Evolutionary conservation across 805 yeast species (phyloP).

Genomic region (Debaryomyces maramus): DNA sequence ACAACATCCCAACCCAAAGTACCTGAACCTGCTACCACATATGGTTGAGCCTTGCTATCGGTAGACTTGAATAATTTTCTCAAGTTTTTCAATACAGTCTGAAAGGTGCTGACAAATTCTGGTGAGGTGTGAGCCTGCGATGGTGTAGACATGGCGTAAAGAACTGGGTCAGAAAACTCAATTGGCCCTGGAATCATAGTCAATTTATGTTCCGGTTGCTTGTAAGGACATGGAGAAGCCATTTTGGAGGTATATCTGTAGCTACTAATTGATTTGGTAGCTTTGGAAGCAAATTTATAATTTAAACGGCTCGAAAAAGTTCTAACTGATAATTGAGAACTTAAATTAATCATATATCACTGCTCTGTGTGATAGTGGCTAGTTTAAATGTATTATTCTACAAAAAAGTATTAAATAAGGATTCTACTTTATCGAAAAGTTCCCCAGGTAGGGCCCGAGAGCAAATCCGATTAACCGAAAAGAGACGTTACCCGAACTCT

Average conservation of each 20-base stretch:
- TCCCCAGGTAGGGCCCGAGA: too few species aligned
- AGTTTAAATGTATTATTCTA: too few species aligned
- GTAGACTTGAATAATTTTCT: constrained; percentile 74
- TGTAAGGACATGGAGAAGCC: constrained; percentile 38
- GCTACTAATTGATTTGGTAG: background rate
- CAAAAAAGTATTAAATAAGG: too few species aligned
- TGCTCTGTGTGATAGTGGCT: background rate
- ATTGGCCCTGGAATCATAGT: constrained; percentile 85
- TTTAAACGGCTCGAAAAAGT: background rate
- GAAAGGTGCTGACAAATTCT: constrained; percentile 75
- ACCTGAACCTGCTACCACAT: constrained; percentile 87
- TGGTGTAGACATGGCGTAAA: constrained; percentile 76
- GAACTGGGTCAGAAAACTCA: constrained; percentile 77
- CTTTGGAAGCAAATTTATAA: background rate
- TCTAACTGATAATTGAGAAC: background rate
- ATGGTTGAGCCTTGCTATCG: constrained; percentile 65
- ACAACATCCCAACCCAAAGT: constrained; percentile 94
- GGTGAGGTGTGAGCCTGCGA: constrained; percentile 90
- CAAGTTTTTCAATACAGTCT: constrained; percentile 62
- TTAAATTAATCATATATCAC: constrained; percentile 1
- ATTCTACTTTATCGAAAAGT: too few species aligned
- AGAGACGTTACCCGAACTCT: too few species aligned
- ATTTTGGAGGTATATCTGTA: constrained; percentile 15
- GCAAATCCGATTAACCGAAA: too few species aligned
- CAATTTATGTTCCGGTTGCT: constrained; percentile 45